Evolutionary conservation across 139 green algal genomes (phyloP), one percentile per base, ranked within the genome.

Genomic region (Coelastrella sp.): DNA sequence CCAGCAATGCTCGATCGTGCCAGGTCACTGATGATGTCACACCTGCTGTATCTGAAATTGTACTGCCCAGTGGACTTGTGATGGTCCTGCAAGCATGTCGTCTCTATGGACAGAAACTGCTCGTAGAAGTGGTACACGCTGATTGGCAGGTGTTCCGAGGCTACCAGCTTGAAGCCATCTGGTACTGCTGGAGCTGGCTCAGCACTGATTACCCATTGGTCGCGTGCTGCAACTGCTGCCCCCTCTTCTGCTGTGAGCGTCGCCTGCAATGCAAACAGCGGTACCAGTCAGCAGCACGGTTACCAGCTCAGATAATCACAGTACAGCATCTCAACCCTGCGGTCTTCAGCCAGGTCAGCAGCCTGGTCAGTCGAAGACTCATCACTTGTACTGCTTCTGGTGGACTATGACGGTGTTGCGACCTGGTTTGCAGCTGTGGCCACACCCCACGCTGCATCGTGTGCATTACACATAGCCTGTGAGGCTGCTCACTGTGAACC

Each of bases 71-170:
- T 78, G 20, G 64, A 60, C 14, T 66, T 56, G 71, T 91, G 88
- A 73, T 87, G 77, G 87, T 91, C 87, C 66, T 86, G 77, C 87
- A 91, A 32, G 78, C 87, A 91, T 19, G 64, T 82, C 14, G 77
- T 59, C 65, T 91, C 65, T 20, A 81, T 19, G 5, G 64, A 82
- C 11, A 91, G 54, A 19, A 87, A 91, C 64, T 87, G 77, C 78
- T 91, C 87, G 17, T 91, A 91, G 64, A 91, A 91, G 64, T 64
- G 74, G 75, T 90, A 90, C 83, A 90, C 85, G 47, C 61, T 87
- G 20, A 91, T 87, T 19, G 87, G 78, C 66, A 91, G 78, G 65
- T 91, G 64, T n/a, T 78, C 87, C 8, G 47, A 73, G 7, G 78
- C 78, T 16, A 91, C 58, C 11, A 91, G 65, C 77, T 87, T 80